Base-by-base conservation (phyloP, 805 yeast genomes). In the Cyberlindnera sargentensis region DNA sequence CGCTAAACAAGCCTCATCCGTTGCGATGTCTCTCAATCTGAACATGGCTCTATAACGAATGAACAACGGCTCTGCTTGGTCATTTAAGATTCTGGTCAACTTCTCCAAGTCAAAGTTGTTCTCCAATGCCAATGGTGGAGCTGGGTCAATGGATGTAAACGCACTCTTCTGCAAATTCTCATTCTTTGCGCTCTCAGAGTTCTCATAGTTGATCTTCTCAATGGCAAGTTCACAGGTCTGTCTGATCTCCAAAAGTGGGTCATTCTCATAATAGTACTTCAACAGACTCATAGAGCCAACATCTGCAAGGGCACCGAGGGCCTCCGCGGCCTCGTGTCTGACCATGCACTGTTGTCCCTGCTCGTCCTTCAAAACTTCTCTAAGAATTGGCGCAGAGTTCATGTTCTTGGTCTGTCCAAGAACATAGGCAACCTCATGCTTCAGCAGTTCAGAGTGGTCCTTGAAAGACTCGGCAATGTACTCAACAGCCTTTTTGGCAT, bases 281-380 rank as follows among this genome's bases (percentile, higher is more conserved):
- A 93, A 75, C 39, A 89, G 61, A 1, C 70, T 76, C 44, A 93
- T 63, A 10, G 95, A 84, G 5, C 76, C 82, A 34, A 66, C 64
- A 63, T 89, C 95, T 39, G 95, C 95, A 41, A 93, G 71, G 36
- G 99, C 99, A 48, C 99, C 99, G 43, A 93, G 72, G 36, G 98
- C 99, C 67, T 93, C 99, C 6, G 99, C 99, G 15, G 99, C 99
- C 66, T 93, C 99, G 64, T 93, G 99, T 65, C 99, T 84, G 32
- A 93, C 99, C 98, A 93, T 93, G 47, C 85, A 72, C 61, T 85
- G 93, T 69, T 91, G 98, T 53, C 70, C 71, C 11, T 70, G 52
- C 25, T 61, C 58, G 62, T 82, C 80, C 39, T 67, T 65, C 56
- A 93, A 73, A 24, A 88, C 95, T 6, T 73, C 72, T 62, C 87